phyloP scores from a whole-genome alignment of 352 stramenopile genomes.

The Globisporangium nagaii region DNA sequence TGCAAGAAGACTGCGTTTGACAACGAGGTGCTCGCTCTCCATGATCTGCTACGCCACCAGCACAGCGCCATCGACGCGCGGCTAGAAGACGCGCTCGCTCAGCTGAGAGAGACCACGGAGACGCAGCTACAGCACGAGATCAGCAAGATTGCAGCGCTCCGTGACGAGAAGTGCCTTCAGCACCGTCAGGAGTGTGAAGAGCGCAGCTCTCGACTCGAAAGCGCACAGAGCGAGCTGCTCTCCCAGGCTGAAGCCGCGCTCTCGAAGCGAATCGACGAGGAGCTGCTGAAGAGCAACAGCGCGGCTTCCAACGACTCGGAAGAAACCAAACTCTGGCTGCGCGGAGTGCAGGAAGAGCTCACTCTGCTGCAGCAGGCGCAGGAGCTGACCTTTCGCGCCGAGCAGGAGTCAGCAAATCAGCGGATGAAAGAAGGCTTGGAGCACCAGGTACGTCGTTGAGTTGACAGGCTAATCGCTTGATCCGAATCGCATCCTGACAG shows the following conservation, averaged over 20 bases:
- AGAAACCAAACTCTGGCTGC: not conserved
- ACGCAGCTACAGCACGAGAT: not conserved
- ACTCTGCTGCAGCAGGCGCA: not conserved
- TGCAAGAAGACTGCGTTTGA: conserved; percentile 51
- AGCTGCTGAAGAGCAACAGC: not conserved
- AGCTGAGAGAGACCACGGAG: not conserved
- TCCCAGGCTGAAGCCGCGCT: not conserved
- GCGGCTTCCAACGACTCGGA: not conserved
- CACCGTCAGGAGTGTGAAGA: not conserved
- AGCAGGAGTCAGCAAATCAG: not conserved
- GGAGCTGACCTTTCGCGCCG: not conserved
- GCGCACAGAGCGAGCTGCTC: not conserved
- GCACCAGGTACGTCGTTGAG: not conserved
- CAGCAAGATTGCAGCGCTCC: not conserved
- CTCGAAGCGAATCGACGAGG: not conserved
- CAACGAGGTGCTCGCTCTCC: conserved; percentile 33
- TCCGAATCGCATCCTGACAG: not conserved
- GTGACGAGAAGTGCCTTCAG: not conserved
- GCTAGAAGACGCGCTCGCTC: not conserved
- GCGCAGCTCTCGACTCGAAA: not conserved
- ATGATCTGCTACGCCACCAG: conserved; percentile 28
- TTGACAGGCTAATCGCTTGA: too few relatives aligned
- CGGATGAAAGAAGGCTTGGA: conserved; percentile 7
- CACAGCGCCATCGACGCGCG: conserved; percentile 1
- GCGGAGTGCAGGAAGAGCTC: not conserved